phyloP scores from a whole-genome alignment of 352 stramenopile species.

The Pythium periplocum region DNA sequence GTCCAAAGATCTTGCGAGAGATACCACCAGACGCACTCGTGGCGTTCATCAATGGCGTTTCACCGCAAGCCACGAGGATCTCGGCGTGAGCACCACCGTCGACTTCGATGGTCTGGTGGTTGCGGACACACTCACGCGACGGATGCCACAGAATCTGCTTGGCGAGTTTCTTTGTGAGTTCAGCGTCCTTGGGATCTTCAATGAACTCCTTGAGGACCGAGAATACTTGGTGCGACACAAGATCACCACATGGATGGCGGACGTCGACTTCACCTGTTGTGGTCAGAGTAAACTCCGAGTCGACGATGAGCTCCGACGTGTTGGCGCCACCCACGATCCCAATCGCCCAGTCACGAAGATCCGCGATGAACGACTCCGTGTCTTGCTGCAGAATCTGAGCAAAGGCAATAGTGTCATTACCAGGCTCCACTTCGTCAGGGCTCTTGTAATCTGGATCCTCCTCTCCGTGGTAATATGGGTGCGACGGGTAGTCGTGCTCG shows the following conservation, averaged over 20 bases:
- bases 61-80: slow-evolving; percentile 18
- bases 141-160: slow-evolving; percentile 22
- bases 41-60: slow-evolving; percentile 15
- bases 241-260: slow-evolving; percentile 11
- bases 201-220: slow-evolving; percentile 17
- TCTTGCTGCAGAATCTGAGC: slow-evolving; percentile 13
- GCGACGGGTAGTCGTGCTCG: slow-evolving; percentile 1
- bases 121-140: slow-evolving; percentile 14
- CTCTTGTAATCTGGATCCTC: not conserved
- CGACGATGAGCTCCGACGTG: slow-evolving; percentile 7
- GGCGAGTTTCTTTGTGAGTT: slow-evolving; percentile 8
- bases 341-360: slow-evolving; percentile 9
- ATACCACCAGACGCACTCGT: slow-evolving; percentile 14
- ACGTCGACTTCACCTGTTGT: slow-evolving; percentile 13
- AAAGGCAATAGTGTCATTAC: slow-evolving; percentile 1
- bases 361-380: slow-evolving; percentile 14
- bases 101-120: slow-evolving; percentile 21
- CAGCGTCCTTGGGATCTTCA: slow-evolving; percentile 14
- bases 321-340: slow-evolving; percentile 3
- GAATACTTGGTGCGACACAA: slow-evolving; percentile 23
- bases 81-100: slow-evolving; percentile 25
- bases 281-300: slow-evolving; percentile 17
- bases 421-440: not conserved
- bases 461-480: not conserved
- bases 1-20: slow-evolving; percentile 20